These are phyloP conservation scores for Trypanosoma cruzi DNA, from an alignment of 208 protist species.

Conservation along the genomic window DNA sequence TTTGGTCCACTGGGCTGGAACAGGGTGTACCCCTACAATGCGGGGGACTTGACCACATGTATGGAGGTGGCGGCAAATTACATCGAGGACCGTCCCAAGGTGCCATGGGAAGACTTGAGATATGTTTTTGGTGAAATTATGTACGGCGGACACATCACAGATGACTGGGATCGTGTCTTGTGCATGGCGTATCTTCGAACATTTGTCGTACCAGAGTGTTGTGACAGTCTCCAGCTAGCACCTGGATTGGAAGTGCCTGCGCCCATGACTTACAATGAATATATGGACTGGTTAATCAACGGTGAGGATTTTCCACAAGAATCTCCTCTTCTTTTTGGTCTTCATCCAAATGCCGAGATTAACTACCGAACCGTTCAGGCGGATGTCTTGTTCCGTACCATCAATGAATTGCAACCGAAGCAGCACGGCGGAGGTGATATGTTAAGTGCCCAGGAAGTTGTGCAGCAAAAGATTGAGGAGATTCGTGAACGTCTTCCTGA, in stretches of 20 bases:
- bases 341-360: conserved; percentile 99
- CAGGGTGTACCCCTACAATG: conserved; percentile 97
- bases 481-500: conserved; percentile 92
- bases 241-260: conserved; percentile 91
- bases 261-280: conserved; percentile 93
- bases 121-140: conserved; percentile 99
- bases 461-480: conserved; percentile 93
- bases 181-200: conserved; percentile 96
- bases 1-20: conserved; percentile 98
- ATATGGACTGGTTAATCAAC: conserved; percentile 95
- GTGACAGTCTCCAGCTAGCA: conserved; percentile 92
- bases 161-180: conserved; percentile 98
- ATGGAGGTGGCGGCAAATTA: conserved; percentile 98
- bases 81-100: conserved; percentile 96
- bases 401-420: conserved; percentile 97
- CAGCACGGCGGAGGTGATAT: conserved; percentile 87
- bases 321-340: conserved; percentile 96
- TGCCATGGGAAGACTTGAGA: conserved; percentile 98
- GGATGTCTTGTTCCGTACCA: conserved; percentile 96
- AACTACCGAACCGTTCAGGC: conserved; percentile 97
- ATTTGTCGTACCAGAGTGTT: conserved; percentile 90
- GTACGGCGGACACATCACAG: conserved; percentile 99
- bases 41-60: conserved; percentile 97
- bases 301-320: conserved; percentile 93
- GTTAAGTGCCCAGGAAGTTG: conserved; percentile 90